Base-by-base conservation (phyloP, 2,329 filamentous ascomycete species). In the Volutella citrinella region DNA sequence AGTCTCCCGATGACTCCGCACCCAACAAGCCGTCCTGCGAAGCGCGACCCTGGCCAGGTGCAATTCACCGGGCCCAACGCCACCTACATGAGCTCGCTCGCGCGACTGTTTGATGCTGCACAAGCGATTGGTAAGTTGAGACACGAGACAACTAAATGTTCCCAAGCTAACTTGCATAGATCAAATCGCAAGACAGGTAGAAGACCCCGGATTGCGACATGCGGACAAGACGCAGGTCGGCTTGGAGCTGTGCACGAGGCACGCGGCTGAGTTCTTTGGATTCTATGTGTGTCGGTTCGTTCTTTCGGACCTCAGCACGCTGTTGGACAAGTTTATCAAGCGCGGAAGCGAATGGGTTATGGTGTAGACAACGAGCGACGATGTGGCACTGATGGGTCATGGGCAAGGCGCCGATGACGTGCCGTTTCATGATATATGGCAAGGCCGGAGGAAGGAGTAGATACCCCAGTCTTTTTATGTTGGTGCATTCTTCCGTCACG, bases 311-410 rank as follows among this genome's bases (percentile, higher is more conserved):
- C 67, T 98, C 42, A 76, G 81, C 23, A 61, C 93, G 57, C 72
- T 98, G 68, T 70, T 98, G 49, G 93, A 98, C 61, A 98, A 97
- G 60, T 97, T 93, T 56, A 83, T 98, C 60, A 98, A 98, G 72
- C 80, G 90, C 47, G 90, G 91, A 16, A 95, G 84, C 52, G 91
- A 98, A 70, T 98, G 91, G 91, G 89, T 96, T 38, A 51, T 71
- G 12, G 51, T 57, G 40, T 63, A 46, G 20, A 22, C n/a, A 21
- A 15, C 17, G 26, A 21, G 21, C 17, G 21, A 25, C 27, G 19
- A 27, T 22, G 21, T 18, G 16, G n/a, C n/a, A n/a, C n/a, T 25
- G n/a, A 15, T n/a, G 7, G 15, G 24, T n/a, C n/a, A 12, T 16
- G 23, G 24, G 24, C 14, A 24, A 27, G 29, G 10, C 10, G n/a